These are phyloP conservation scores for Glutinoglossum americanum DNA, from an alignment of 495 filamentous ascomycete genomes.

Conservation along the genomic window DNA sequence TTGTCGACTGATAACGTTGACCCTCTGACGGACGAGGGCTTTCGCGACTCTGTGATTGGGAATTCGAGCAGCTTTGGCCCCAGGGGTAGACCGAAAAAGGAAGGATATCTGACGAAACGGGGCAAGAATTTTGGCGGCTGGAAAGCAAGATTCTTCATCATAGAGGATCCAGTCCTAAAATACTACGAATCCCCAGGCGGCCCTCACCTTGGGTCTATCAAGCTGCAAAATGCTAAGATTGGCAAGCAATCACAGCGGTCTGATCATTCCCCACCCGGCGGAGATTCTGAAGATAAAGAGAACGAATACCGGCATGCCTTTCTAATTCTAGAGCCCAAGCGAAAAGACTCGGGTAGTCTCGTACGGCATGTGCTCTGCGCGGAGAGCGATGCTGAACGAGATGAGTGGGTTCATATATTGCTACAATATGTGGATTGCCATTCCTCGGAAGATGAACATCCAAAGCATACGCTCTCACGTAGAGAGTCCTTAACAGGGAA, in stretches of 20 bases:
- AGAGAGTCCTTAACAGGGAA: conserved; percentile 9
- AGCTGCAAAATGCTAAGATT: conserved; percentile 75
- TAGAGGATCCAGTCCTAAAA: conserved; percentile 71
- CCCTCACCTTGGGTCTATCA: conserved; percentile 79
- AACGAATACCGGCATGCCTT: conserved; percentile 96
- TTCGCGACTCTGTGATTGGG: background rate
- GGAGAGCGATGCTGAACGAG: conserved; percentile 81
- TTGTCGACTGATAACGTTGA: conserved; percentile 71
- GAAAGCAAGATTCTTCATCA: conserved; percentile 86
- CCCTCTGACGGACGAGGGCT: conserved; percentile 35
- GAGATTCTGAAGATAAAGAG: conserved; percentile 48
- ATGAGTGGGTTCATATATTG: conserved; percentile 80
- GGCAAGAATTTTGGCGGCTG: conserved; percentile 99
- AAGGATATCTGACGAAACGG: conserved; percentile 84
- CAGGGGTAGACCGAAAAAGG: conserved; percentile 47
- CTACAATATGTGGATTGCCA: conserved; percentile 73
- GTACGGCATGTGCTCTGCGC: conserved; percentile 93
- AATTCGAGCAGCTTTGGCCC: conserved; percentile 17
- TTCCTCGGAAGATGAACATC: conserved; percentile 28
- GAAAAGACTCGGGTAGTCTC: conserved; percentile 74
- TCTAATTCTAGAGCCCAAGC: conserved; percentile 82
- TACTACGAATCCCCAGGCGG: conserved; percentile 86
- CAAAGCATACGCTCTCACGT: conserved; percentile 18
- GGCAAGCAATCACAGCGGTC: conserved; percentile 60
- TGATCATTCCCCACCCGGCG: conserved; percentile 34